Base-by-base conservation (phyloP, 108 stramenopile genomes). In the Skeletonema marinoi region DNA sequence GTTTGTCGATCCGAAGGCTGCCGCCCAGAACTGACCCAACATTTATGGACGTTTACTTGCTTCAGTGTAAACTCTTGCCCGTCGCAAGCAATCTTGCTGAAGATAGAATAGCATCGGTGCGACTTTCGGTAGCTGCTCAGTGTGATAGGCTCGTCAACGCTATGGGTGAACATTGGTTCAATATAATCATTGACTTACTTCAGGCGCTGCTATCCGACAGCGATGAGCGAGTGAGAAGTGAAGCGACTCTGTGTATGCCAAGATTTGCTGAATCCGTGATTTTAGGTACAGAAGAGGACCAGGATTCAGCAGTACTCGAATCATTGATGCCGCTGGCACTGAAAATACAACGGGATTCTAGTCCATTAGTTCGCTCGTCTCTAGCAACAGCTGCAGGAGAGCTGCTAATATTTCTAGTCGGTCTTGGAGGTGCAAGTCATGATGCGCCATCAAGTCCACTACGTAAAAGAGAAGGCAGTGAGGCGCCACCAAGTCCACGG, bases 21-120 rank as follows among this genome's bases (percentile, higher is more conserved):
- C 94, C 94, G 10, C 87, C 87, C 62, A 85, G 92, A 56, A 85
- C 85, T n/a, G 91, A 92, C 54, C 90, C 92, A 3, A 90, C 88
- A 4, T 96, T 96, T 83, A 88, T 90, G 60, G 95, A 94, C 46
- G 93, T 96, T 5, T 96, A 96, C 70, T 70, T 96, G 31, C 78
- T 96, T 36, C 95, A 96, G 54, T 96, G 95, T 71, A 96, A 96
- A 61, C 84, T 96, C 6, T 71, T 96, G 5, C 95, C 95, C 25
- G 93, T 96, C 9, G 95, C 95, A 3, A 96, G 90, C 36, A 85
- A 92, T 50, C 67, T 96, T 21, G 95, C 95, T 3, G 95, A 96
- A 76, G 95, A 96, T 75, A 76, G 89, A 42, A 83, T 88, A 13
- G 87, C 93, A 5, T 86, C 89, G 31, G 95, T 96, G 32, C 79